A percentile compares a stretch with the other conserved stretches of the same genome.
Conservation (phyloP, 805 yeast species). For the Millerago galiae region DNA sequence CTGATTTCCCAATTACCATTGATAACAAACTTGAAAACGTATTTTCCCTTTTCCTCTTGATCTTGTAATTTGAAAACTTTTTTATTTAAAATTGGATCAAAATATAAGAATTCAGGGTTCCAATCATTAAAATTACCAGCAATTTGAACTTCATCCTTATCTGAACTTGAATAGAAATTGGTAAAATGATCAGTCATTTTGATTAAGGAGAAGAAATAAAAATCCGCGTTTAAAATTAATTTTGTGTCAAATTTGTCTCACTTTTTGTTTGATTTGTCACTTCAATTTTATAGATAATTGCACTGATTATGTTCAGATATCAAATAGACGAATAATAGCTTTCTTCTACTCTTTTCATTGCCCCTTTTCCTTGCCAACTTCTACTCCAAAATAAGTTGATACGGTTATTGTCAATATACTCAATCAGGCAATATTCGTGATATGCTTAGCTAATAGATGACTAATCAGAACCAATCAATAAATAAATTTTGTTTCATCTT, state of each 20-base stretch:
- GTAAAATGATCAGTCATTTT: conserved; percentile 1
- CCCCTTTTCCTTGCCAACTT: too few relatives aligned
- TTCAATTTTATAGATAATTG: too few relatives aligned
- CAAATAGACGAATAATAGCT: too few relatives aligned
- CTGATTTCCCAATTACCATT: conserved; percentile 17
- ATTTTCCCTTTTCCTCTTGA: conserved; percentile 12
- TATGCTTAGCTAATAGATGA: too few relatives aligned
- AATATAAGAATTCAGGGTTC: conserved; percentile 18
- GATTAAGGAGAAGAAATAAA: background rate
- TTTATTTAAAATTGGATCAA: conserved; percentile 1
- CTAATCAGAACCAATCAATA: too few relatives aligned
- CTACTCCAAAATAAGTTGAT: too few relatives aligned
- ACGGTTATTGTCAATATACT: too few relatives aligned
- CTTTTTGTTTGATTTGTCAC: too few relatives aligned
- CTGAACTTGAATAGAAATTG: conserved; percentile 12
- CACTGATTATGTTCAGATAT: too few relatives aligned
- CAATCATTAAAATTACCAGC: conserved; percentile 35
- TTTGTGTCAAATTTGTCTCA: too few relatives aligned
- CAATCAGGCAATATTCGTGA: too few relatives aligned
- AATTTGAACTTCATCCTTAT: conserved; percentile 21
- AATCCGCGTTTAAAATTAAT: background rate
- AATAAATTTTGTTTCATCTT: background rate
- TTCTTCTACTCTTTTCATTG: too few relatives aligned
- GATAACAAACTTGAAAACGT: conserved; percentile 22
- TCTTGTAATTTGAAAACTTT: conserved; percentile 14